Evolutionary conservation across 306 rosid genomes (phyloP).

Genomic region (Albizia julibrissin): DNA sequence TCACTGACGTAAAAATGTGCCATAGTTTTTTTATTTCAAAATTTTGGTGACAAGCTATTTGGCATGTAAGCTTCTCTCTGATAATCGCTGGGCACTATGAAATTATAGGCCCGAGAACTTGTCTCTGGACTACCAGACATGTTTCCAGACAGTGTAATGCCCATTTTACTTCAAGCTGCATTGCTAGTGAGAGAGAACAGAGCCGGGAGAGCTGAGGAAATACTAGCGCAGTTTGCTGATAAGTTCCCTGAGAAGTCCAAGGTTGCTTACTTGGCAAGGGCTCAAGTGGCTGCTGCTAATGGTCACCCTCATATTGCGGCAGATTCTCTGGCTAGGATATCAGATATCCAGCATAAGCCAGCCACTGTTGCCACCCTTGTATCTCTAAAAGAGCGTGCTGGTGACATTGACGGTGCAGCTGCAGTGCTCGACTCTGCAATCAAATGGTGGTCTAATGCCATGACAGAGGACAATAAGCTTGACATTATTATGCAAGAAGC

Average conservation of each 20-base stretch:
- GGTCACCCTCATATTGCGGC: slow-evolving; percentile 89
- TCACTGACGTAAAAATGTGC: slow-evolving; percentile 8
- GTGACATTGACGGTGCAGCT: slow-evolving; percentile 87
- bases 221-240: slow-evolving; percentile 71
- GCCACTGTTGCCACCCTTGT: slow-evolving; percentile 96
- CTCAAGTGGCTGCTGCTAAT: slow-evolving; percentile 96
- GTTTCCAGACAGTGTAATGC: slow-evolving; percentile 80
- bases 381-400: slow-evolving; percentile 85
- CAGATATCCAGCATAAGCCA: slow-evolving; percentile 89
- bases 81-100: slow-evolving; percentile 29
- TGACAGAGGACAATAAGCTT: slow-evolving; percentile 85
- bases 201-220: slow-evolving; percentile 91
- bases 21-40: not conserved
- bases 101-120: slow-evolving; percentile 80
- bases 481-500: slow-evolving; percentile 81
- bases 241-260: slow-evolving; percentile 80
- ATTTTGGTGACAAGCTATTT: not conserved
- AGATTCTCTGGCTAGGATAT: slow-evolving; percentile 77
- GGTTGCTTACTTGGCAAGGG: slow-evolving; percentile 71
- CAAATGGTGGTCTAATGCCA: slow-evolving; percentile 94
- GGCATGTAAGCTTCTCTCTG: slow-evolving; percentile 24
- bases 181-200: slow-evolving; percentile 90
- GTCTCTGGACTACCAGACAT: slow-evolving; percentile 70
- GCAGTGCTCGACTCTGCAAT: slow-evolving; percentile 84
- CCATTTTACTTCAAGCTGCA: slow-evolving; percentile 80